A percentile compares a stretch with the other conserved stretches of the same genome.
Evolutionary conservation across 75 land plant genomes (phyloP).

Genomic region (Pseudotsuga menziesii): DNA sequence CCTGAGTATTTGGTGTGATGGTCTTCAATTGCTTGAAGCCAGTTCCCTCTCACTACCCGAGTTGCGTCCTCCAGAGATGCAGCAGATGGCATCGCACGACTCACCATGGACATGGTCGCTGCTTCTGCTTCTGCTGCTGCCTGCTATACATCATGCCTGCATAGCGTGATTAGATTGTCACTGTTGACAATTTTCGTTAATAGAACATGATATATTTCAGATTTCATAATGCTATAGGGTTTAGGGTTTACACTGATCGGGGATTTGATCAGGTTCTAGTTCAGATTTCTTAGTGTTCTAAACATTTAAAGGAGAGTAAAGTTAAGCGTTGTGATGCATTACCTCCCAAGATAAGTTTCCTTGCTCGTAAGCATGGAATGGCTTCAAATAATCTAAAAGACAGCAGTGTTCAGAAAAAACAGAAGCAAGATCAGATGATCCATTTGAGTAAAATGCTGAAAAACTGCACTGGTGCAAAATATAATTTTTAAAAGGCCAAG

Average conservation of each 20-base stretch:
- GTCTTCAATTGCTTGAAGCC: slow-evolving; percentile 63
- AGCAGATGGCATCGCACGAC: slow-evolving; percentile 73
- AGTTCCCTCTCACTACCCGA: slow-evolving; percentile 59
- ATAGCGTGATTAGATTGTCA: slow-evolving; percentile 4
- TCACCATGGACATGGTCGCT: slow-evolving; percentile 77
- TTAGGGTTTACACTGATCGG: neutral
- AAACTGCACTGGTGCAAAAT: neutral
- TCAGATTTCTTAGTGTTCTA: neutral
- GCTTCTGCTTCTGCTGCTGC: slow-evolving; percentile 95
- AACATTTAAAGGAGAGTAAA: neutral
- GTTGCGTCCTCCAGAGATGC: slow-evolving; percentile 64
- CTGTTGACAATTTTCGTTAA: neutral
- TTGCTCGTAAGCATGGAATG: slow-evolving; percentile 85
- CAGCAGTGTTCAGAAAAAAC: neutral
- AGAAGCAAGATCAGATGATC: too few relatives aligned
- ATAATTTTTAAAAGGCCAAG: neutral
- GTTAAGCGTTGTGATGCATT: slow-evolving; percentile 1
- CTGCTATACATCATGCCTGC: slow-evolving; percentile 32
- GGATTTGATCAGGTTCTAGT: neutral
- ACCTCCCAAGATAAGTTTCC: slow-evolving; percentile 98
- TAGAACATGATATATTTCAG: neutral
- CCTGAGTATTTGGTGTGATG: slow-evolving; percentile 65
- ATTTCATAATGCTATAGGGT: neutral
- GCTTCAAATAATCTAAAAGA: slow-evolving; percentile 75
- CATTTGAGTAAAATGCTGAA: neutral